phyloP scores from a whole-genome alignment of 306 rosid genomes.

The Vachellia pachyceras region DNA sequence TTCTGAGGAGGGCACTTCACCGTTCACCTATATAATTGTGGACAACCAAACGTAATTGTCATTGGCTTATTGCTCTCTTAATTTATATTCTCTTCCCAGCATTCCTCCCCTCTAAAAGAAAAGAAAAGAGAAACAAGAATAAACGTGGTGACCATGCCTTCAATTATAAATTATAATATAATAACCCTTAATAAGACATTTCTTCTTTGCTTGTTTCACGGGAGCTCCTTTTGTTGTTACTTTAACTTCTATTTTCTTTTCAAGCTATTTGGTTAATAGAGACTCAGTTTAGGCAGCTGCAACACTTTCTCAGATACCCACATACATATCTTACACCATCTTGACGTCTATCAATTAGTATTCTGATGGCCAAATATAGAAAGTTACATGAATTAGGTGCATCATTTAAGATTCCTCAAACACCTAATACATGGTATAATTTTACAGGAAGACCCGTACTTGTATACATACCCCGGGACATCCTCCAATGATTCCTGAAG shows the following conservation, averaged over 20 bases:
- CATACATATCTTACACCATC: conserved; percentile 18
- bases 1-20: conserved; percentile 79
- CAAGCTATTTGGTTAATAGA: background rate
- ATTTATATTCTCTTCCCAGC: background rate
- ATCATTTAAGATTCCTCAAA: conserved; percentile 19
- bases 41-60: conserved; percentile 82
- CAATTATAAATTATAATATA: background rate
- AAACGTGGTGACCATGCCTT: background rate
- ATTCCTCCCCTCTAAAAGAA: background rate
- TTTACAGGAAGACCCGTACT: conserved; percentile 90
- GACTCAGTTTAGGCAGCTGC: background rate
- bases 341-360: too few species aligned
- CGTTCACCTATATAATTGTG: conserved; percentile 85
- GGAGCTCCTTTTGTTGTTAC: background rate
- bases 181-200: background rate
- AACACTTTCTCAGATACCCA: background rate
- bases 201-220: background rate
- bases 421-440: conserved; percentile 34
- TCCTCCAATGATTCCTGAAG: conserved; percentile 85
- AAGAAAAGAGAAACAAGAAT: background rate
- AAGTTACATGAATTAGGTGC: conserved; percentile 24
- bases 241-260: conserved; percentile 2
- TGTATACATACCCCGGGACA: conserved; percentile 91
- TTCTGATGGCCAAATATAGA: conserved; percentile 20
- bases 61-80: conserved; percentile 18